phyloP scores from a whole-genome alignment of 805 yeast genomes.

The Suhomyces prunicola region DNA sequence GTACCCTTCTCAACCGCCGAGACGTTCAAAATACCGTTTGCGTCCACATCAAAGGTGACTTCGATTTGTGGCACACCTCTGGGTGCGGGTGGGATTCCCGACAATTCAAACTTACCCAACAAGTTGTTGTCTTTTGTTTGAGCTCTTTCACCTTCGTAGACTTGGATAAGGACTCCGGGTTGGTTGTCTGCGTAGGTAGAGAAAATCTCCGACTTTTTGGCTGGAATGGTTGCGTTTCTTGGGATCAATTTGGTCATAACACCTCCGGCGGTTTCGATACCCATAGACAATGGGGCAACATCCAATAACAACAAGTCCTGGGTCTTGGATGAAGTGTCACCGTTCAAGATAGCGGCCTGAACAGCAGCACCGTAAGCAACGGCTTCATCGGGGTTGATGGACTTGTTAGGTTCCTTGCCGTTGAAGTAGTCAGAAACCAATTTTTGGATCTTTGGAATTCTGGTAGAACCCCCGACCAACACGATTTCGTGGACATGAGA shows the following conservation, averaged over 20 bases:
- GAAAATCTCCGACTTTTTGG: constrained; percentile 91
- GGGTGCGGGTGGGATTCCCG: constrained; percentile 88
- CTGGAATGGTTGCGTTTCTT: constrained; percentile 94
- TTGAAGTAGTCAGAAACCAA: constrained; percentile 84
- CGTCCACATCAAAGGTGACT: constrained; percentile 84
- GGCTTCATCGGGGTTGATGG: constrained; percentile 99
- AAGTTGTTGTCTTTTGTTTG: constrained; percentile 90
- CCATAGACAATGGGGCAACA: constrained; percentile 90
- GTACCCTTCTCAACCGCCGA: constrained; percentile 91
- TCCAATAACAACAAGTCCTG: constrained; percentile 67
- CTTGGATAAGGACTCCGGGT: constrained; percentile 92
- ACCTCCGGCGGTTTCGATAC: constrained; percentile 97
- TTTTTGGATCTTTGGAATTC: constrained; percentile 98
- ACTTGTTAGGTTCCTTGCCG: constrained; percentile 95
- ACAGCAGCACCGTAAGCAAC: constrained; percentile 99
- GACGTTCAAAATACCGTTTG: constrained; percentile 83
- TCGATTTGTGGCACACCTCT: constrained; percentile 90
- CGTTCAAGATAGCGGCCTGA: constrained; percentile 96
- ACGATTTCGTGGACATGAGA: constrained; percentile 91
- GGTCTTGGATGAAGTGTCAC: constrained; percentile 59
- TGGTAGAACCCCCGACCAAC: constrained; percentile 97
- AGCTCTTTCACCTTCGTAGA: constrained; percentile 95
- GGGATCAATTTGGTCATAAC: constrained; percentile 94
- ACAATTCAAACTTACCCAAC: constrained; percentile 82
- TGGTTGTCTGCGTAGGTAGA: constrained; percentile 96